Evolutionary conservation across 352 stramenopile genomes (phyloP), one percentile per base, ranked within the genome.

Genomic region (Phytophthora hibernalis): DNA sequence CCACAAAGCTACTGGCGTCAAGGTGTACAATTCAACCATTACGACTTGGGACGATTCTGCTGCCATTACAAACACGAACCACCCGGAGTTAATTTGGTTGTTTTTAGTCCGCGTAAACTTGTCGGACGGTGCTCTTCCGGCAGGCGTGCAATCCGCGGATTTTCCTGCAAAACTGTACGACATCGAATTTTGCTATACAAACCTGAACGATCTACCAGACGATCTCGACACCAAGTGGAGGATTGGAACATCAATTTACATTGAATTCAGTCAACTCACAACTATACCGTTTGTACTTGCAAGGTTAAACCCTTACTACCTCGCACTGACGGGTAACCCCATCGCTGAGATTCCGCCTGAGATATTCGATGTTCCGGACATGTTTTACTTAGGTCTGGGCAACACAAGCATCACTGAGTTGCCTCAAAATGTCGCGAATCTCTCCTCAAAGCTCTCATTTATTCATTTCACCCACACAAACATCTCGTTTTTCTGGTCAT

Each of bases 21-120:
- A 83, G 42, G 45, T 80, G 3, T 82, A 82, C 47, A 82, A 80
- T 33, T 72, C 74, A 18, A 78, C 74, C 0, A 74, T 80, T 9
- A 18, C 22, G 0, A 30, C 49, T 2, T 82, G 74, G 74, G 53
- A 30, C 10, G 38, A n/a, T 16, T 62, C 60, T 30, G 68, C 74
- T 8, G 71, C 63, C 2, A 42, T 82, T 5, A 76, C 74, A 1
- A 60, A 65, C 18, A 51, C 62, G 10, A 63, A 68, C 8, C 68
- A 82, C 21, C 53, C 71, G 1, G 33, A 54, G 0, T 4, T 82
- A 0, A 52, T 38, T 18, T 67, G 49, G 38, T 31, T 79, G 10
- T 52, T 65, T 12, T 49, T 78, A 8, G 43, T 72, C 11, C 59
- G 74, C 1, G 66, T 82, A 10, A 49, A 64, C 15, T 51, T 74